phyloP scores from a whole-genome alignment of 2,329 filamentous ascomycete genomes.

The Ceratocystiopsis sp. region DNA sequence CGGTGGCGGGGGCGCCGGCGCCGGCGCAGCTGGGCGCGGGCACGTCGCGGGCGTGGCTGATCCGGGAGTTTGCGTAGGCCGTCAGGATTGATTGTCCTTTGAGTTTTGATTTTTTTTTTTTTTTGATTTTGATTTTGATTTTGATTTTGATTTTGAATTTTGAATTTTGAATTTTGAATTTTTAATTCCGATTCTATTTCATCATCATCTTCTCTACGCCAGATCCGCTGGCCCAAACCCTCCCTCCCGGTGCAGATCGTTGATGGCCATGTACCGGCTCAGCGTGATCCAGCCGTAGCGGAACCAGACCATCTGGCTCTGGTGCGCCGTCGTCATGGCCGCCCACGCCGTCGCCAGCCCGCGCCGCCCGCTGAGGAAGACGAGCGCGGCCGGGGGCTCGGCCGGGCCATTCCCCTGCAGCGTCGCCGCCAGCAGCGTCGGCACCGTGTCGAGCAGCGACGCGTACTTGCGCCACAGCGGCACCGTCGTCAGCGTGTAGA shows the following conservation, averaged over 20 bases:
- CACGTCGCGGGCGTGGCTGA: constrained; percentile 2
- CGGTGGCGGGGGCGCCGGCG: background rate
- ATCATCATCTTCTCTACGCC: background rate
- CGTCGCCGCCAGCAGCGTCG: constrained; percentile 45
- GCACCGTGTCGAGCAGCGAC: constrained; percentile 56
- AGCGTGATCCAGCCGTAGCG: constrained; percentile 86
- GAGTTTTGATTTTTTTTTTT: background rate
- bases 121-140: too few relatives aligned
- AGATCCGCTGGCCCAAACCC: constrained; percentile 10
- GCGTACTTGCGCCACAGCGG: constrained; percentile 65
- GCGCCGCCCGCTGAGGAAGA: constrained; percentile 38
- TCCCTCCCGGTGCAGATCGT: constrained; percentile 53
- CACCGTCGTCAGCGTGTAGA: constrained; percentile 72
- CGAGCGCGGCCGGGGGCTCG: constrained; percentile 39
- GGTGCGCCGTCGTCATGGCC: constrained; percentile 81
- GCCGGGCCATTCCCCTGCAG: constrained; percentile 16
- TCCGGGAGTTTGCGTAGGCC: constrained; percentile 7
- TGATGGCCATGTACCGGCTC: constrained; percentile 89
- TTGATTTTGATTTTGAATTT: background rate
- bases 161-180: too few relatives aligned
- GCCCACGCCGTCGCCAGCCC: constrained; percentile 45
- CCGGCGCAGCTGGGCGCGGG: background rate
- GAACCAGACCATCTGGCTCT: constrained; percentile 98
- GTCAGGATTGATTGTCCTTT: background rate
- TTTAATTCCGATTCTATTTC: background rate